A percentile compares a stretch with the other conserved stretches of the same genome.
These are phyloP conservation scores for Globisporangium ultimum DNA, from an alignment of 352 stramenopile genomes.

Conservation along the genomic window DNA sequence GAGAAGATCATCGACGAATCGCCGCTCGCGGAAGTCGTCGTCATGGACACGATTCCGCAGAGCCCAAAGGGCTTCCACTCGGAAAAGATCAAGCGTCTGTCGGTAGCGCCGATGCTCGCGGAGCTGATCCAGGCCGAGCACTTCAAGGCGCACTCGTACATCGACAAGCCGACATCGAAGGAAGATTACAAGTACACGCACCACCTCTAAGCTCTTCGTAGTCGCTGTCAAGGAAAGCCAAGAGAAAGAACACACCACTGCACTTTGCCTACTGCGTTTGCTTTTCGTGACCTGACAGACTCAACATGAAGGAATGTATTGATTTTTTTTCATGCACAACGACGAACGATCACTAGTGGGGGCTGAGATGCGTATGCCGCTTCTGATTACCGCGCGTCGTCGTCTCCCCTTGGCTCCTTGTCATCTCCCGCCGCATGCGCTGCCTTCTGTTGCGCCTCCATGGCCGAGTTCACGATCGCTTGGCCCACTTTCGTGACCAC, in stretches of 20 bases:
- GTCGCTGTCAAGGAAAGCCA: background rate
- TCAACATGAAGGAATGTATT: background rate
- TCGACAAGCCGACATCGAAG: conserved; percentile 77
- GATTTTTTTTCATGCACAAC: too few species aligned
- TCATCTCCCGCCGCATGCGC: background rate
- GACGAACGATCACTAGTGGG: too few species aligned
- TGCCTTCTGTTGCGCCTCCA: conserved; percentile 5
- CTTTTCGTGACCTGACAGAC: background rate
- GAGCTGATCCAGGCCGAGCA: conserved; percentile 90
- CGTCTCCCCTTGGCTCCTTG: background rate
- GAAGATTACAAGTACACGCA: conserved; percentile 87
- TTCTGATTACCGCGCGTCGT: background rate
- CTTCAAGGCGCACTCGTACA: conserved; percentile 90
- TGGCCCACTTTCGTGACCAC: conserved; percentile 46
- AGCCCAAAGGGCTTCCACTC: conserved; percentile 56
- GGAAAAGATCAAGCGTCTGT: conserved; percentile 87
- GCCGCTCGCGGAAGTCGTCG: conserved; percentile 80
- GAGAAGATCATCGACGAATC: conserved; percentile 84
- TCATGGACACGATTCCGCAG: conserved; percentile 88
- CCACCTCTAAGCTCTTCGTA: conserved; percentile 49
- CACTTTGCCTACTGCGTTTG: background rate
- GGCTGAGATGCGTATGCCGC: too few species aligned
- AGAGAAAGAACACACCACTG: background rate
- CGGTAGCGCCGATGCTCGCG: conserved; percentile 84
- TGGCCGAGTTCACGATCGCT: conserved; percentile 24